Base-by-base conservation (phyloP, 1,139 yeast genomes). In the Saccharomycopsis hybrid region DNA sequence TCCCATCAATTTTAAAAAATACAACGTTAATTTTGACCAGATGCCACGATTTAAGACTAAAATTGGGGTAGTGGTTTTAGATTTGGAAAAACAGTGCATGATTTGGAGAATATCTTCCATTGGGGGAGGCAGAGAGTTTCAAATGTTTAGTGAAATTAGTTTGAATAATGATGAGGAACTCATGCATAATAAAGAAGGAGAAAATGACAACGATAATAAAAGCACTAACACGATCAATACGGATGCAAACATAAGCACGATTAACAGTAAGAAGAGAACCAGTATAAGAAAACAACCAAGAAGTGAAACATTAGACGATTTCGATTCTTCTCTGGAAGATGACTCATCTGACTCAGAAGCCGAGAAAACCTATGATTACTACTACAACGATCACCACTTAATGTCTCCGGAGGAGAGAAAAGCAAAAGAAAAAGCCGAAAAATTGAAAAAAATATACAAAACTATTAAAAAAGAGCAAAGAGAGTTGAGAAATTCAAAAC, bases 41-140 rank as follows among this genome's bases (percentile, higher is more conserved):
- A 72, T 80, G 8, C 82, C 89, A 4, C 79, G 78, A 59, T 84
- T 81, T 60, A 74, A 76, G 50, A 78, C 89, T 4, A 83, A 80
- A 57, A 67, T 76, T 52, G 95, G 95, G 1, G 65, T 76, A 27
- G 84, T 83, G 2, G 69, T 78, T 47, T 83, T 86, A 72, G 75
- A 79, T 50, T 75, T 88, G 4, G 86, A 84, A 55, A 72, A 77
- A 32, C 74, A 79, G 29, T 78, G 76, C 53, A 59, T 85, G 2
- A 61, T 78, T 1, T 85, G 94, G 94, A 70, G 70, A 44, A 71
- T 85, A 8, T 77, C 74, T 1, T 67, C 76, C 13, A 62, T 82
- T 41, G 75, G 76, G 29, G 90, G 90, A 2, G 68, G 65, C 41
- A 67, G 69, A 56, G 74, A 76, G 50, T 71, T 77, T 28, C 72